Evolutionary conservation across 495 filamentous ascomycete genomes (phyloP).

Genomic region (Trichoderma orchidacearum): DNA sequence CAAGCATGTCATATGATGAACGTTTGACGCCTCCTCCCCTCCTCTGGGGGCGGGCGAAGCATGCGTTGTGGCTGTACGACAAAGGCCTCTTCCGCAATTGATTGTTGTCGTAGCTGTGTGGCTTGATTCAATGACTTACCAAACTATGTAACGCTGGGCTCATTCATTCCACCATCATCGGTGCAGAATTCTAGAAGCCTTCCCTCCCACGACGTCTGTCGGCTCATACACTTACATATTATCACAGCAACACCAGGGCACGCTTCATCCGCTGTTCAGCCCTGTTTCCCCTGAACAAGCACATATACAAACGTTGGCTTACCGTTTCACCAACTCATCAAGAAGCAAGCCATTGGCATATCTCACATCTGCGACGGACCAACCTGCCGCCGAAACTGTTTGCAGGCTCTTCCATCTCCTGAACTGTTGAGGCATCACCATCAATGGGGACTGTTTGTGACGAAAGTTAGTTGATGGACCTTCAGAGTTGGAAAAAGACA

Average conservation of each 20-base stretch:
- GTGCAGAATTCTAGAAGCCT: conserved; percentile 1
- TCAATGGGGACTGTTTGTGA: not conserved
- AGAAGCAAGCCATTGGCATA: no score
- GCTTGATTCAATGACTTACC: not conserved
- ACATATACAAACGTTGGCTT: not conserved
- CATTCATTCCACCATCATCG: no score
- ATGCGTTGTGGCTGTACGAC: not conserved
- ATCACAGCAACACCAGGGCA: not conserved
- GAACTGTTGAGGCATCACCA: not conserved
- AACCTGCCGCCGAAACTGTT: not conserved
- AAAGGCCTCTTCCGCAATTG: not conserved
- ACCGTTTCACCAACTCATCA: no score
- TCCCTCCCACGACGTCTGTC: not conserved
- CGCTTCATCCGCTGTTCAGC: no score
- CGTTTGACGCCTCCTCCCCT: not conserved
- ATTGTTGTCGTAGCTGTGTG: not conserved
- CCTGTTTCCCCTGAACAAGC: not conserved
- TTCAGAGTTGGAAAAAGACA: not conserved
- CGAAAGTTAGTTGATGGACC: not conserved
- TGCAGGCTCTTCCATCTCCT: not conserved
- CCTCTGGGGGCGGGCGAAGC: no score
- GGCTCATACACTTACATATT: no score
- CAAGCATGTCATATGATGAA: no score
- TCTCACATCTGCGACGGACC: not conserved
- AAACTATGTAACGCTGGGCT: no score